Evolutionary conservation across 495 filamentous ascomycete genomes (phyloP).

Genomic region (Aspergillus ellipticus): DNA sequence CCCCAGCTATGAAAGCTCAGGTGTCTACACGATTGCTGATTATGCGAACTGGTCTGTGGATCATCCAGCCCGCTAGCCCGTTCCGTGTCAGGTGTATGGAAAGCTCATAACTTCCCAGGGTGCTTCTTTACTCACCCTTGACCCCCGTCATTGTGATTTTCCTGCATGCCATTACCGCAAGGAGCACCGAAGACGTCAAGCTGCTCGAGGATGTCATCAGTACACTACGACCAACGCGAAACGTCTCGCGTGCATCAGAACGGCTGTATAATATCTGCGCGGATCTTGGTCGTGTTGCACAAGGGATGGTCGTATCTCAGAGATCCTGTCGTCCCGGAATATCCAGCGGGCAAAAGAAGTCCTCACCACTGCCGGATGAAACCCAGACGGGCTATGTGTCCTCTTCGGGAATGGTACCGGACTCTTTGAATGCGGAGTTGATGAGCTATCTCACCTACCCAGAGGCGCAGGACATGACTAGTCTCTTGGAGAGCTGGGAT

Average conservation of each 20-base stretch:
- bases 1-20: too few relatives aligned
- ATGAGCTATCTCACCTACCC: neutral
- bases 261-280: slow-evolving; percentile 21
- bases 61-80: neutral
- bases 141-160: slow-evolving; percentile 25
- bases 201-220: slow-evolving; percentile 18
- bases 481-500: slow-evolving; percentile 4
- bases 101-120: slow-evolving; percentile 5
- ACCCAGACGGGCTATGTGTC: neutral
- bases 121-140: slow-evolving; percentile 20
- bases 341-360: slow-evolving; percentile 8
- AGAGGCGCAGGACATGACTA: slow-evolving; percentile 4
- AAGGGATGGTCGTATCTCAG: slow-evolving; percentile 5
- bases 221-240: slow-evolving; percentile 12
- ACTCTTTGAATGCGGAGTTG: slow-evolving; percentile 6
- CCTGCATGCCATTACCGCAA: slow-evolving; percentile 22
- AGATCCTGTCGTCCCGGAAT: slow-evolving; percentile 1
- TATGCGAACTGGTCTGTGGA: neutral
- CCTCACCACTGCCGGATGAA: slow-evolving; percentile 4
- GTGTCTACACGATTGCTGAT: too few relatives aligned
- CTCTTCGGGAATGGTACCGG: neutral
- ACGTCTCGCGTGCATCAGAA: slow-evolving; percentile 10
- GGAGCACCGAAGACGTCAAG: slow-evolving; percentile 13
- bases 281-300: slow-evolving; percentile 14
- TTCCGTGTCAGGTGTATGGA: neutral